Conservation (phyloP, 306 rosid species). For the Cucurbita ficifolia region DNA sequence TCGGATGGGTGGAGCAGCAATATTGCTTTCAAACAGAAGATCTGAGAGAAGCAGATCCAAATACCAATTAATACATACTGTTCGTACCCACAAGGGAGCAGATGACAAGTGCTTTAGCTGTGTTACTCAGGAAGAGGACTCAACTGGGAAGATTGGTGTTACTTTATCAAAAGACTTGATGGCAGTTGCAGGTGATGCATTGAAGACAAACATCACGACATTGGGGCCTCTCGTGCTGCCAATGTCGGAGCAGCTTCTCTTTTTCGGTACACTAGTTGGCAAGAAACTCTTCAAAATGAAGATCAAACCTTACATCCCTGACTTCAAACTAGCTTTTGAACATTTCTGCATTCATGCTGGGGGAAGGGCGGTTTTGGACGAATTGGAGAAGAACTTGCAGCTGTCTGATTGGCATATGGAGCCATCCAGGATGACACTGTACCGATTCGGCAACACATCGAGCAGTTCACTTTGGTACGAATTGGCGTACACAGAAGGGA, state of each 20-base stretch:
- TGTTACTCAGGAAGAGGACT: slow-evolving; percentile 83
- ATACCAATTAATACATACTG: slow-evolving; percentile 48
- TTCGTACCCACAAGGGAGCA: slow-evolving; percentile 78
- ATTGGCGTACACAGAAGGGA: slow-evolving; percentile 75
- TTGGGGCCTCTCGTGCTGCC: slow-evolving; percentile 83
- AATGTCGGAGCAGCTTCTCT: slow-evolving; percentile 74
- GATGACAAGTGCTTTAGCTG: slow-evolving; percentile 79
- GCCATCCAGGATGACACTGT: slow-evolving; percentile 90
- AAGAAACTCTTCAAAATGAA: slow-evolving; percentile 71
- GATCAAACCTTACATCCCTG: slow-evolving; percentile 85
- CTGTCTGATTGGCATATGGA: slow-evolving; percentile 89
- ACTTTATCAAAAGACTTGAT: slow-evolving; percentile 79
- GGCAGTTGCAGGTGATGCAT: slow-evolving; percentile 89
- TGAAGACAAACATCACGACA: slow-evolving; percentile 80
- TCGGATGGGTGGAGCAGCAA: slow-evolving; percentile 88
- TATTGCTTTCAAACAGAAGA: slow-evolving; percentile 56
- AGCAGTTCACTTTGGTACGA: slow-evolving; percentile 94
- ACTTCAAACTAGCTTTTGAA: slow-evolving; percentile 80
- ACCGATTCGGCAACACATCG: slow-evolving; percentile 80
- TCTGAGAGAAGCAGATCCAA: slow-evolving; percentile 77
- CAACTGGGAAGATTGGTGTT: slow-evolving; percentile 57
- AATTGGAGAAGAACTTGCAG: slow-evolving; percentile 83
- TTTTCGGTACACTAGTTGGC: slow-evolving; percentile 53
- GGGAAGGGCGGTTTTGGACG: slow-evolving; percentile 85
- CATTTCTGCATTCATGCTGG: slow-evolving; percentile 93